Evolutionary conservation across 2,329 filamentous ascomycete genomes (phyloP), one percentile per base, ranked within the genome.

Genomic region (Drechslerella dactyloides): DNA sequence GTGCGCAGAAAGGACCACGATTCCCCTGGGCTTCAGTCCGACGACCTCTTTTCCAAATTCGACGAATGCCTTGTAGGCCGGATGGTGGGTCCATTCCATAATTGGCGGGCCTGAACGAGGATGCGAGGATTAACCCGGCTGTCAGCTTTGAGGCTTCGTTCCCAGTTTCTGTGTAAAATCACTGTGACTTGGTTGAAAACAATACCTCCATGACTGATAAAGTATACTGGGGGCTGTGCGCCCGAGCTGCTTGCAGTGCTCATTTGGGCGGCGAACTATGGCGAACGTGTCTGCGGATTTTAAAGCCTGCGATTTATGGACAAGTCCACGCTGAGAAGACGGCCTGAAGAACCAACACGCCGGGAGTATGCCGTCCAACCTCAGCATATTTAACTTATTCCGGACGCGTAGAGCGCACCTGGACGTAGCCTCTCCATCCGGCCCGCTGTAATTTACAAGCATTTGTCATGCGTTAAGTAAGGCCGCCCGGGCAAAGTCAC

Each of bases 1-100:
- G 79, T 93, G 89, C 0, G 89, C 90, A 0, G 89, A 91, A 77
- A 93, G 88, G 24, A 91, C 87, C 0, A 92, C 86, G 15, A 92
- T 84, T 1, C 89, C 90, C 73, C 85, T 87, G 1, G 89, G 89
- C 76, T 87, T 88, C 48, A 91, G 85, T 73, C 86, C 81, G 0
- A 88, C 90, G 77, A 92, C 90, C 76, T 91, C 89, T 6, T 79
- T 82, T 46, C 89, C 89, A 58, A 91, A 87, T 23, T 82, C 78
- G 75, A 87, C 84, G 2, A 92, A 84, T 61, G 88, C 81, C 2
- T 81, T 78, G 76, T 89, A 90, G 8, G 86, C 89, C 0, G 88
- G 87, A 77, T 92, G 89, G 0, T 85, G 78, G 2, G 82, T 85
- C n/a, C 90, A 82, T 76, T 88, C 89, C 82, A 90, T 88, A 37